These are phyloP conservation scores for Mortierella polycephala DNA, from an alignment of 371 early-diverging fungal species.

Conservation along the genomic window DNA sequence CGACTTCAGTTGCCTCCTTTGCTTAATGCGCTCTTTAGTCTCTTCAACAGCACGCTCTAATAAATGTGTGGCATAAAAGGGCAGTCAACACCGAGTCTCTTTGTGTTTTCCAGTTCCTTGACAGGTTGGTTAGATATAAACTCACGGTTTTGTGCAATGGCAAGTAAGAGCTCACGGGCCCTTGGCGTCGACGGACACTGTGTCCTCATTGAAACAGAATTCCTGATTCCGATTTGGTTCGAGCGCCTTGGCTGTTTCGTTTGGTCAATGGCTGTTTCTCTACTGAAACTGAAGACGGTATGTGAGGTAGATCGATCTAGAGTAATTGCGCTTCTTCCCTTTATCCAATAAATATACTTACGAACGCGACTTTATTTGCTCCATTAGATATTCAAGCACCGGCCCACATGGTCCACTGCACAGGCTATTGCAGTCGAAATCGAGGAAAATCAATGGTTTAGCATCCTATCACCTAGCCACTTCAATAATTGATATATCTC, in stretches of 20 bases:
- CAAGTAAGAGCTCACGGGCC: slow-evolving; percentile 19
- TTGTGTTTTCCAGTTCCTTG: neutral
- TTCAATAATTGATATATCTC: neutral
- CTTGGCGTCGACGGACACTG: neutral
- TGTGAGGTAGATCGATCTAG: neutral
- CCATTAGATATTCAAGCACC: slow-evolving; percentile 28
- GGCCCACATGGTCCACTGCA: slow-evolving; percentile 38
- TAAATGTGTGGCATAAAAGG: neutral
- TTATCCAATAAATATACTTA: slow-evolving; percentile 7
- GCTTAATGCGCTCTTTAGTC: slow-evolving; percentile 28
- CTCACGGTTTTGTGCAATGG: slow-evolving; percentile 38
- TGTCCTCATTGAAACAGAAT: no score
- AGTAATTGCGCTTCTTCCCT: no score
- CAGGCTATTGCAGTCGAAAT: slow-evolving; percentile 3
- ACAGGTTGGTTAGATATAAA: neutral
- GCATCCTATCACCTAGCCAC: neutral
- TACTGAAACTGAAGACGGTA: neutral
- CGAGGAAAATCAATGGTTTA: neutral
- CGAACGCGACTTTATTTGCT: slow-evolving; percentile 28
- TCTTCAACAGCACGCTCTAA: slow-evolving; percentile 35
- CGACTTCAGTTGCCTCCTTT: slow-evolving; percentile 21
- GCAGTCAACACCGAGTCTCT: neutral
- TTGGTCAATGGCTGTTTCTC: no score
- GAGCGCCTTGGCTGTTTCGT: no score
- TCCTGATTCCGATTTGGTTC: no score